A percentile compares a stretch with the other conserved stretches of the same genome.
Conservation (phyloP, 2,329 filamentous ascomycete genomes). For the Aspergillus sp. region DNA sequence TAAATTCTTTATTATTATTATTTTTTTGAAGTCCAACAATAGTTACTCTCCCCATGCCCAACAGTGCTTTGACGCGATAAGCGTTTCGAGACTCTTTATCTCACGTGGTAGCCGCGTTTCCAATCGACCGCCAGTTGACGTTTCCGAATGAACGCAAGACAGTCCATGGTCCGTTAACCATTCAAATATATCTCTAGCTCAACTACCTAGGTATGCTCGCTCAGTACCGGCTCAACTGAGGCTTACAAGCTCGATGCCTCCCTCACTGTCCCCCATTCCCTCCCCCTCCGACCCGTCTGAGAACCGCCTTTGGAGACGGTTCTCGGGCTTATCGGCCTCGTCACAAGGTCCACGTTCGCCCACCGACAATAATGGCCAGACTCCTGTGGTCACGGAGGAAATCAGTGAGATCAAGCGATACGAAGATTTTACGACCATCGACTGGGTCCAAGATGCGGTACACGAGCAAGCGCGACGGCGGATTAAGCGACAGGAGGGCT, state of each 20-base stretch:
- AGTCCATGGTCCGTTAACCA: conserved; percentile 2
- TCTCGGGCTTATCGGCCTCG: conserved; percentile 56
- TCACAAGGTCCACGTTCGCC: conserved; percentile 50
- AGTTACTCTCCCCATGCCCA: not conserved
- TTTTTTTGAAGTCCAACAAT: not conserved
- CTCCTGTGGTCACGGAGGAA: conserved; percentile 82
- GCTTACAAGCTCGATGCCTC: conserved; percentile 43
- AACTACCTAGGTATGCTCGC: conserved; percentile 33
- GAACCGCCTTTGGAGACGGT: conserved; percentile 37
- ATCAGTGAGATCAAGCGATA: conserved; percentile 98
- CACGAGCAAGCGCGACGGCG: conserved; percentile 83
- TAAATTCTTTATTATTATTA: not conserved
- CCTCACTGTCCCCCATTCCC: conserved; percentile 26
- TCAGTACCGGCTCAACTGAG: conserved; percentile 27
- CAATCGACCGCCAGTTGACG: conserved; percentile 1
- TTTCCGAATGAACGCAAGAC: conserved; percentile 8
- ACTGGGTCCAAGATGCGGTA: conserved; percentile 97
- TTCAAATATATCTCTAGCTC: conserved; percentile 1
- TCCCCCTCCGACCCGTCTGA: conserved; percentile 33
- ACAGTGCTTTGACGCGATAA: not conserved
- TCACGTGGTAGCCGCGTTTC: conserved; percentile 21
- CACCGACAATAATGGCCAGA: conserved; percentile 57
- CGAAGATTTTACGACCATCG: conserved; percentile 94
- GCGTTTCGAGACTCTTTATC: conserved; percentile 2
- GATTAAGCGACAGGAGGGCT: conserved; percentile 69